Conservation (phyloP, 257 asterid genomes). For the Gynochthodes officinalis region DNA sequence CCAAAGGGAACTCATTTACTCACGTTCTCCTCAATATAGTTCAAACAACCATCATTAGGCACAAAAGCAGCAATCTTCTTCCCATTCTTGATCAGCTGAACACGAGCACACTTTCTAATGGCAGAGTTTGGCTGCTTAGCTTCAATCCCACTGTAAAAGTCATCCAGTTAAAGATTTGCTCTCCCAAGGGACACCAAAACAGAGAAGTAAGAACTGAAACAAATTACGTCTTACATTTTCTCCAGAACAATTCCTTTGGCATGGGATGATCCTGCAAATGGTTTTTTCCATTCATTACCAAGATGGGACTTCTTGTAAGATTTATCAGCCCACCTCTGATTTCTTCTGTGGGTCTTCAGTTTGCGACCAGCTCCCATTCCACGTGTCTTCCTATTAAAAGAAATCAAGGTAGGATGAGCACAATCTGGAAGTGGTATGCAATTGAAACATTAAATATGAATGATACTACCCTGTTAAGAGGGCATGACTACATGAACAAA, state of each 20-base stretch:
- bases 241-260: conserved; percentile 76
- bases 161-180: neutral
- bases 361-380: conserved; percentile 83
- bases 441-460: neutral
- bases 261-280: conserved; percentile 70
- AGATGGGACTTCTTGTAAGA: conserved; percentile 66
- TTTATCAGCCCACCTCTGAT: conserved; percentile 68
- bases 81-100: conserved; percentile 67
- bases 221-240: conserved; percentile 38
- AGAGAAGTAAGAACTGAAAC: neutral
- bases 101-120: conserved; percentile 72
- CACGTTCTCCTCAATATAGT: conserved; percentile 68
- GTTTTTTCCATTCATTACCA: conserved; percentile 73
- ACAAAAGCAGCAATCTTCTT: conserved; percentile 74
- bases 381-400: conserved; percentile 45
- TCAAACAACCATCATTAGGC: conserved; percentile 71
- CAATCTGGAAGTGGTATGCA: neutral
- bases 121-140: conserved; percentile 84
- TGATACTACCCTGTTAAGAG: neutral
- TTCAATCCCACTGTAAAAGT: conserved; percentile 55
- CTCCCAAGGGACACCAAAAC: neutral
- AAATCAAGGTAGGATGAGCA: neutral
- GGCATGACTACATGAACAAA: neutral
- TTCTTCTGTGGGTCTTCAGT: conserved; percentile 60
- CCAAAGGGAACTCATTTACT: conserved; percentile 13